These are phyloP conservation scores for Lentinula novae-zelandiae DNA, from an alignment of 1,284 basidiomycete genomes.

Conservation along the genomic window DNA sequence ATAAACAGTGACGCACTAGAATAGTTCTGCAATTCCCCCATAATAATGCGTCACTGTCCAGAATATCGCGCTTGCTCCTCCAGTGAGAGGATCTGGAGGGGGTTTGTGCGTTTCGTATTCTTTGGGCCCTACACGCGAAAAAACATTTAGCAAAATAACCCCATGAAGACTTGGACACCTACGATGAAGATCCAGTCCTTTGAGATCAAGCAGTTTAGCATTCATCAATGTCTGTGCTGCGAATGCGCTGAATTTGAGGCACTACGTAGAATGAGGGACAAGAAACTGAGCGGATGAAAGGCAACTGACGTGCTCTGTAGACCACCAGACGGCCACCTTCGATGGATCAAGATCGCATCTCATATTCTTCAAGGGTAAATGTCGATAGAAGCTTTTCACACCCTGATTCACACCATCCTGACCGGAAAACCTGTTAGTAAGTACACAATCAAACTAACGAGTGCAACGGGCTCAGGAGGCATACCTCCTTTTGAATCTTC, in stretches of 20 bases:
- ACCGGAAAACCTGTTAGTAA: background rate
- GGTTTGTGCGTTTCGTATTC: slow-evolving; percentile 44
- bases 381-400: slow-evolving; percentile 56
- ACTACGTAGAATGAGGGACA: slow-evolving; percentile 25
- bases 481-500: slow-evolving; percentile 49
- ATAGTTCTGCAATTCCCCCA: slow-evolving; percentile 24
- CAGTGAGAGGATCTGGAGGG: slow-evolving; percentile 40
- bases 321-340: slow-evolving; percentile 57
- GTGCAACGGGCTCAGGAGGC: slow-evolving; percentile 7
- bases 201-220: slow-evolving; percentile 38
- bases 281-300: background rate
- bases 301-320: slow-evolving; percentile 38
- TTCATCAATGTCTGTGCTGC: slow-evolving; percentile 50
- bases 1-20: background rate
- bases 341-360: slow-evolving; percentile 53
- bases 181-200: slow-evolving; percentile 47
- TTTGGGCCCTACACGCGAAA: slow-evolving; percentile 37
- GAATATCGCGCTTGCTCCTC: slow-evolving; percentile 45
- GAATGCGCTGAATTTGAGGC: slow-evolving; percentile 48
- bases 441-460: background rate
- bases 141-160: background rate
- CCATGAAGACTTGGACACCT: slow-evolving; percentile 13
- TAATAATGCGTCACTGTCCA: slow-evolving; percentile 47
- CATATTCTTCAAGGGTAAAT: slow-evolving; percentile 61
- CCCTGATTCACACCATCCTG: slow-evolving; percentile 48